Evolutionary conservation across 768 basidiomycete genomes (phyloP).

Genomic region (Termitomyces sp.): DNA sequence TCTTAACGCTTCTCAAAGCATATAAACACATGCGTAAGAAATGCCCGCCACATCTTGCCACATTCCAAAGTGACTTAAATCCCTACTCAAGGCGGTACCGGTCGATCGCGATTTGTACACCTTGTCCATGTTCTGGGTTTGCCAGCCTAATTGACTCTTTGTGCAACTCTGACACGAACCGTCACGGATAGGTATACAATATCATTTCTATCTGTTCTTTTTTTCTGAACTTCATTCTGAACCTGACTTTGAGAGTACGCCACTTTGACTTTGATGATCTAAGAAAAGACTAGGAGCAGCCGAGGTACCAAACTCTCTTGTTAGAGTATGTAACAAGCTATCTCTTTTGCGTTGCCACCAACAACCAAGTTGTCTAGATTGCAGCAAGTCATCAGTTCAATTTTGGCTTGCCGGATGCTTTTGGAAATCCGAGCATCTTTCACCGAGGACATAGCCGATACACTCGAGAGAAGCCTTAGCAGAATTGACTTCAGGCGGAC

Average conservation of each 20-base stretch:
- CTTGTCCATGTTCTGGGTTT: not conserved
- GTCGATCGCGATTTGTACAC: not conserved
- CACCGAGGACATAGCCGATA: not conserved
- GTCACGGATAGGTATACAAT: not conserved
- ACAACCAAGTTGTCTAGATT: not conserved
- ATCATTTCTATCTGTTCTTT: not conserved
- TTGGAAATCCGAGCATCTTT: not conserved
- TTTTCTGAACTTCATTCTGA: not conserved
- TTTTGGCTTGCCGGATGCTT: not conserved
- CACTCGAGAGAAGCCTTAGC: not conserved
- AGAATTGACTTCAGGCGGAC: not conserved
- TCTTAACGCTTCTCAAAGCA: not conserved
- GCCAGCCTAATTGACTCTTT: not conserved
- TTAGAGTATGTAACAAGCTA: not conserved
- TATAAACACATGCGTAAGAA: not conserved
- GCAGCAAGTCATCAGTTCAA: not conserved
- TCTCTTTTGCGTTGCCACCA: not conserved
- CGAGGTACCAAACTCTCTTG: not conserved
- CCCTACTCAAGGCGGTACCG: too few species aligned
- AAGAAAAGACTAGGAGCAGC: not conserved
- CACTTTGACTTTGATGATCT: not conserved
- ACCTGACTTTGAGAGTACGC: not conserved
- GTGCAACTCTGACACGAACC: not conserved
- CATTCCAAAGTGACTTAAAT: not conserved
- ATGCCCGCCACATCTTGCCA: not conserved